Conservation (phyloP, 441 rosid genomes). For the Erodium chrysanthum region DNA sequence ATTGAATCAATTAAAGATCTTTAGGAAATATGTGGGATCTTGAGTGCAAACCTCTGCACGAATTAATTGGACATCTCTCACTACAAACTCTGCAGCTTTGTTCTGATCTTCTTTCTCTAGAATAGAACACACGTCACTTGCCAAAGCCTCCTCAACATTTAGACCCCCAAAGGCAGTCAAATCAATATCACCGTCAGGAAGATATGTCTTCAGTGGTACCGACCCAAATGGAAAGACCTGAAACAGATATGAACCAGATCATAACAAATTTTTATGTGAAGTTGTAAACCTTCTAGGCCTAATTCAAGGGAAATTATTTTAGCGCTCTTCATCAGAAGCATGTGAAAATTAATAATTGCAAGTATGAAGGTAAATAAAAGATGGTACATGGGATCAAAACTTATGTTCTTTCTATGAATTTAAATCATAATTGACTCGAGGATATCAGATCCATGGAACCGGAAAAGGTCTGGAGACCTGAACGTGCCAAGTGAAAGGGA, state of each 20-base stretch:
- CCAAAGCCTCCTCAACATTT: slow-evolving; percentile 55
- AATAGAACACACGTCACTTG: slow-evolving; percentile 47
- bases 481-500: too few species aligned
- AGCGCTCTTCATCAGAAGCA: not conserved
- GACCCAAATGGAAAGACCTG: slow-evolving; percentile 86
- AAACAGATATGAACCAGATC: slow-evolving; percentile 16
- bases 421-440: too few species aligned
- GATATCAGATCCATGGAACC: too few species aligned
- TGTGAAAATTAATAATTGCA: not conserved
- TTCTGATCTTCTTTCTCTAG: slow-evolving; percentile 70
- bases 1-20: slow-evolving; percentile 8
- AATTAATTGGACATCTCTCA: slow-evolving; percentile 76
- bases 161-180: slow-evolving; percentile 63
- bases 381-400: not conserved
- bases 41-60: slow-evolving; percentile 65
- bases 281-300: not conserved
- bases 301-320: not conserved
- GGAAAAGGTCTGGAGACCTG: too few species aligned
- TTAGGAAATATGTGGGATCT: slow-evolving; percentile 13
- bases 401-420: too few species aligned
- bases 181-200: slow-evolving; percentile 95
- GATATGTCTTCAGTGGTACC: slow-evolving; percentile 86
- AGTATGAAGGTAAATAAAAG: not conserved
- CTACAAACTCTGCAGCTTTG: slow-evolving; percentile 40
- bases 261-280: slow-evolving; percentile 2